Conservation (phyloP, 345 rosid genomes). For the Reutealis trisperma region DNA sequence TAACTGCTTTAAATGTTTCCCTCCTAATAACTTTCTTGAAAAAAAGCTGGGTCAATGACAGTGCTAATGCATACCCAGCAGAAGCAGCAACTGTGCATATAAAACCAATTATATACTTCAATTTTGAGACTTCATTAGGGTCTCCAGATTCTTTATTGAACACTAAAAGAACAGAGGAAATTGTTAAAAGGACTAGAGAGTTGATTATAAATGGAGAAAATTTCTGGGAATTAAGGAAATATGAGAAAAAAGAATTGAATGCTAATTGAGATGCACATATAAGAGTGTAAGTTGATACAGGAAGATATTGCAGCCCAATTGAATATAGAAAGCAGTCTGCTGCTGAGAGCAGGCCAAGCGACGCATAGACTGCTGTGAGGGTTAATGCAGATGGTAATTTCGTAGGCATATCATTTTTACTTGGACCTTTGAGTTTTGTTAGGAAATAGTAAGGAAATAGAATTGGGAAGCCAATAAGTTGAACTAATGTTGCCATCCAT, state of each 20-base stretch:
- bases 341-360: slow-evolving; percentile 34
- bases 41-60: slow-evolving; percentile 43
- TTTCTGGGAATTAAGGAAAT: slow-evolving; percentile 46
- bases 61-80: slow-evolving; percentile 39
- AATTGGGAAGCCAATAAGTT: slow-evolving; percentile 39
- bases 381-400: not conserved
- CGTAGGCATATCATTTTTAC: not conserved
- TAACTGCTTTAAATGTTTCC: slow-evolving; percentile 33
- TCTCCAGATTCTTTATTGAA: slow-evolving; percentile 31
- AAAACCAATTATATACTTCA: slow-evolving; percentile 37
- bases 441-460: slow-evolving; percentile 25
- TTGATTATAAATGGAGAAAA: slow-evolving; percentile 49
- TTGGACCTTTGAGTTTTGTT: slow-evolving; percentile 5
- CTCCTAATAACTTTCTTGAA: slow-evolving; percentile 45
- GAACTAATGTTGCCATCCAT: slow-evolving; percentile 41
- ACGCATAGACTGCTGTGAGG: slow-evolving; percentile 17
- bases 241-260: slow-evolving; percentile 40
- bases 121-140: slow-evolving; percentile 18
- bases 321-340: slow-evolving; percentile 23
- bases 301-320: slow-evolving; percentile 31
- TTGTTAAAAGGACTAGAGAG: slow-evolving; percentile 38
- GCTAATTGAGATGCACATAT: slow-evolving; percentile 51
- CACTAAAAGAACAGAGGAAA: slow-evolving; percentile 42
- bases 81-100: slow-evolving; percentile 48
- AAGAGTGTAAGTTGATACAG: slow-evolving; percentile 45